These are phyloP conservation scores for Sparassis latifolia DNA, from an alignment of 1,284 basidiomycete genomes.

Conservation along the genomic window DNA sequence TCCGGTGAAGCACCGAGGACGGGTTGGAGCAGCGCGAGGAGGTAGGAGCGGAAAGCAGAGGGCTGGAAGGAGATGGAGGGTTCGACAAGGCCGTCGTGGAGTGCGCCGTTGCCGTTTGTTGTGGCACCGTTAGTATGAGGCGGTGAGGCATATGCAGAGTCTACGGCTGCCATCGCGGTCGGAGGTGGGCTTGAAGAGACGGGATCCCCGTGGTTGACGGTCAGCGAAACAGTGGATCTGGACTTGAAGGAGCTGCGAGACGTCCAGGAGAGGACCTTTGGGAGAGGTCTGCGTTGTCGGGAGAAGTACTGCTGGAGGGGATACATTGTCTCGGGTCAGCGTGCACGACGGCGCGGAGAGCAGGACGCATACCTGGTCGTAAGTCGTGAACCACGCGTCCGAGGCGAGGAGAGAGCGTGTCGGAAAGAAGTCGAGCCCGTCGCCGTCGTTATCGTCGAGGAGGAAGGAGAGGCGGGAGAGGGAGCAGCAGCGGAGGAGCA, in stretches of 20 bases:
- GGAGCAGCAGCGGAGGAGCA: no score
- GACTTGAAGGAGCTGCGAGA: constrained; percentile 13
- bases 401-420: constrained; percentile 2
- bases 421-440: no score
- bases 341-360: not conserved
- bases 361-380: constrained; percentile 3
- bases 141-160: constrained; percentile 13
- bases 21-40: constrained; percentile 67
- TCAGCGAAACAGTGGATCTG: not conserved
- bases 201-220: constrained; percentile 5
- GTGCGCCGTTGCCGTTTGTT: constrained; percentile 19
- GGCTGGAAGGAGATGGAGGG: constrained; percentile 46
- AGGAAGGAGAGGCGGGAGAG: no score
- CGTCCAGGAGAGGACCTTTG: constrained; percentile 16
- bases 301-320: constrained; percentile 14
- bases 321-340: constrained; percentile 4
- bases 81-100: constrained; percentile 18
- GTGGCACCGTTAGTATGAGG: not conserved
- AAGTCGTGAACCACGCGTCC: constrained; percentile 8
- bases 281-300: constrained; percentile 14
- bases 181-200: constrained; percentile 1
- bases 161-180: constrained; percentile 21
- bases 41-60: constrained; percentile 57
- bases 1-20: constrained; percentile 57
- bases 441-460: no score